These are phyloP conservation scores for Trypanosoma avium DNA, from an alignment of 208 protist species.

Conservation along the genomic window DNA sequence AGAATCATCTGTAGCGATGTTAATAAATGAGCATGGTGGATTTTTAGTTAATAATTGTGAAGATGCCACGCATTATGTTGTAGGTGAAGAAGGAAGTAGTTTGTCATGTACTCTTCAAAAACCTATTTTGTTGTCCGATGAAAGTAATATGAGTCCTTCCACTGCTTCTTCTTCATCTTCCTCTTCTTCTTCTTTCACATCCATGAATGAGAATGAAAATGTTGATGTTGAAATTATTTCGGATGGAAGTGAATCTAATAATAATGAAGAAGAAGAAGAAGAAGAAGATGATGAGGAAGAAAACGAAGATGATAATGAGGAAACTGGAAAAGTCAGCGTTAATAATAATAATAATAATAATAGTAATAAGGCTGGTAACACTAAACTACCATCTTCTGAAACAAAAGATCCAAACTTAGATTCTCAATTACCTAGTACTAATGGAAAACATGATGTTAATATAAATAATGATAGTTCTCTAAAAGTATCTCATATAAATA, in stretches of 20 bases:
- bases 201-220: background rate
- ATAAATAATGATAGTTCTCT: no score
- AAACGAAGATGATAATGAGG: background rate
- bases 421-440: background rate
- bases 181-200: background rate
- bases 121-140: background rate
- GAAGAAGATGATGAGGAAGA: background rate
- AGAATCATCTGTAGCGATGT: conserved; percentile 25
- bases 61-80: conserved; percentile 71
- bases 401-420: no score
- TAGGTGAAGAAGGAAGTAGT: background rate
- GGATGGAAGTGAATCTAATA: background rate
- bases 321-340: background rate
- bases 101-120: conserved; percentile 1
- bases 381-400: no score
- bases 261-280: background rate
- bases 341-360: background rate
- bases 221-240: background rate
- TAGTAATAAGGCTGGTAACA: background rate
- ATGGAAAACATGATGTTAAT: background rate
- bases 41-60: conserved; percentile 31
- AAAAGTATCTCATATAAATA: background rate
- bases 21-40: conserved; percentile 52
- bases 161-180: background rate
- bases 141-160: background rate